Conservation (phyloP, 2,329 filamentous ascomycete species). For the Nannizziopsis barbatae region DNA sequence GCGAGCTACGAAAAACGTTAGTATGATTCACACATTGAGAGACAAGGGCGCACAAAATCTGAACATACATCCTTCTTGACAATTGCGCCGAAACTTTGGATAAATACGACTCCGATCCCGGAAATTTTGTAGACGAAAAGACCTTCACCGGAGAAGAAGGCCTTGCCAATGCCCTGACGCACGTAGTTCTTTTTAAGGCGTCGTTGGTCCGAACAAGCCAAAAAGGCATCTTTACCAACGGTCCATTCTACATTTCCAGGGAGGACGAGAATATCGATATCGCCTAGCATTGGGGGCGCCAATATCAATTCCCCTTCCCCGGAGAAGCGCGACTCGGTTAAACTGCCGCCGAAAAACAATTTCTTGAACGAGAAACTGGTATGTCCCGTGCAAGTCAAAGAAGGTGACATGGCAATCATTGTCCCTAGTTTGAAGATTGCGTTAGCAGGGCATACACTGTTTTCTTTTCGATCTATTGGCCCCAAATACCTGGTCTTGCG, state of each 20-base stretch:
- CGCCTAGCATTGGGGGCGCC: conserved; percentile 67
- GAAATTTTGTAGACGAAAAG: conserved; percentile 80
- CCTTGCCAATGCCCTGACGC: conserved; percentile 73
- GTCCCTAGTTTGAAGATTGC: conserved; percentile 42
- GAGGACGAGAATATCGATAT: conserved; percentile 70
- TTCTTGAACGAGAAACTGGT: conserved; percentile 88
- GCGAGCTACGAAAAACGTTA: conserved; percentile 24
- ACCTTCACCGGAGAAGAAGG: conserved; percentile 87
- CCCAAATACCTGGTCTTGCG: conserved; percentile 57
- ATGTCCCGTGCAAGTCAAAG: conserved; percentile 68
- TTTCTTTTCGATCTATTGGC: background rate
- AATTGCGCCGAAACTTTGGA: conserved; percentile 89
- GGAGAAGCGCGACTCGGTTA: conserved; percentile 67
- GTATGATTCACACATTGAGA: background rate
- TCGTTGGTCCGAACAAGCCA: conserved; percentile 59
- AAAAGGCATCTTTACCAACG: conserved; percentile 74
- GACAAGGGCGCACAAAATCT: background rate
- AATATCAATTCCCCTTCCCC: conserved; percentile 85
- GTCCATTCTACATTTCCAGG: conserved; percentile 59
- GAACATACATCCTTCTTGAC: conserved; percentile 75
- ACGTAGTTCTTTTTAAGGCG: conserved; percentile 84
- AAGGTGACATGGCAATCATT: conserved; percentile 92
- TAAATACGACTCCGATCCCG: conserved; percentile 72
- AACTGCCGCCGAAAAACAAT: conserved; percentile 68
- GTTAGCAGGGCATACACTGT: background rate